Base-by-base conservation (phyloP, 1,139 yeast species). In the Geotrichum armillariae region DNA sequence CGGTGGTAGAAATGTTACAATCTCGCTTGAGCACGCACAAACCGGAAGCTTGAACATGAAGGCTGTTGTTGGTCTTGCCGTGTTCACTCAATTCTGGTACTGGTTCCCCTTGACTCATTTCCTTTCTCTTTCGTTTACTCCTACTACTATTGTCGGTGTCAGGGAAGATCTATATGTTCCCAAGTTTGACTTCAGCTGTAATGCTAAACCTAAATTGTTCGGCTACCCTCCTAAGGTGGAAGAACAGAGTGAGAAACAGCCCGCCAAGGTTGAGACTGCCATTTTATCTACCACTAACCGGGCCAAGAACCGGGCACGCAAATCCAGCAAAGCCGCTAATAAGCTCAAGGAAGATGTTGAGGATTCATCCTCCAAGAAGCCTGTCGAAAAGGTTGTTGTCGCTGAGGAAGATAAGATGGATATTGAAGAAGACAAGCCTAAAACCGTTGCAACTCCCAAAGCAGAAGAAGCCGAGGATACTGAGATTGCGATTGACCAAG, bases 101-200 rank as follows among this genome's bases (percentile, higher is more conserved):
- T 93, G 99, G 99, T 94, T 85, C 81, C 99, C 99, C 57, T 77
- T 91, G 55, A 83, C 97, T 1, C 98, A 93, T 71, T 94, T 93
- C 73, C 74, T 93, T 62, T 85, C 95, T 17, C 78, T 94, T 60
- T 88, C 98, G 27, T 91, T 91, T 69, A 80, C 95, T 5, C 97
- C 99, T 47, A 94, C 99, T 2, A 82, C 95, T 5, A 78, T 93
- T 25, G 83, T 89, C 61, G 97, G 96, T 57, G 88, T 93, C 9
- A 83, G 84, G 56, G 85, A 80, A 56, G 96, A 91, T 68, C 78
- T 93, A 68, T 84, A 84, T 68, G 85, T 89, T 52, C 99, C 99
- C 42, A 79, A 86, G 65, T 84, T 93, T 63, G 82, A 83, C 48
- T 75, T 93, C 55, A 80, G 83, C 60, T 89, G 96, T 66, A 90